Evolutionary conservation across 441 rosid genomes (phyloP).

Genomic region (Bocquillonia castaneifolia): DNA sequence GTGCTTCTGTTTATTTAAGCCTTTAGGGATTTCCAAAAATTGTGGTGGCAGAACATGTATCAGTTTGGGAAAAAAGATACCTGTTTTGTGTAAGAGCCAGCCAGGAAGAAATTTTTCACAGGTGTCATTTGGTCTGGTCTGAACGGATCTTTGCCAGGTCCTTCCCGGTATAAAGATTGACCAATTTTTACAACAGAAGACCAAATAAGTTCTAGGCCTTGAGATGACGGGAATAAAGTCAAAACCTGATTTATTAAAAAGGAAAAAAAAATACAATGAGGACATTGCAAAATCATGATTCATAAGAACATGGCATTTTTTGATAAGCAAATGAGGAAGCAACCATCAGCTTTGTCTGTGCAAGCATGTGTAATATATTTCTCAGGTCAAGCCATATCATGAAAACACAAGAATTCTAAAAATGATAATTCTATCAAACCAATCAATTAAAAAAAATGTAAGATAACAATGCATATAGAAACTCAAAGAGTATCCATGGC

Average conservation of each 20-base stretch:
- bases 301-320: background rate
- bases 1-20: background rate
- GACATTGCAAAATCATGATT: background rate
- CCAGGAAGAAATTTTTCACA: slow-evolving; percentile 79
- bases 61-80: slow-evolving; percentile 29
- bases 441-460: slow-evolving; percentile 8
- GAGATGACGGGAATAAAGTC: slow-evolving; percentile 76
- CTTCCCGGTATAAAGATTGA: slow-evolving; percentile 89
- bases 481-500: background rate
- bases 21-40: background rate
- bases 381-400: background rate
- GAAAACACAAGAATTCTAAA: background rate
- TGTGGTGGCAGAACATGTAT: background rate
- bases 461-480: background rate
- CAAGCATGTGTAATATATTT: background rate
- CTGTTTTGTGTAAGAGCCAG: slow-evolving; percentile 96
- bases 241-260: slow-evolving; percentile 47
- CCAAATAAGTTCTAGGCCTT: slow-evolving; percentile 78
- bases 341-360: too few relatives aligned
- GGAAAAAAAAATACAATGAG: slow-evolving; percentile 5
- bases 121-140: slow-evolving; percentile 97
- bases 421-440: background rate
- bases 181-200: slow-evolving; percentile 91
- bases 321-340: too few relatives aligned
- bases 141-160: slow-evolving; percentile 90